These are phyloP conservation scores for Besnoitia besnoiti DNA, from an alignment of 169 alveolate species.

Conservation along the genomic window DNA sequence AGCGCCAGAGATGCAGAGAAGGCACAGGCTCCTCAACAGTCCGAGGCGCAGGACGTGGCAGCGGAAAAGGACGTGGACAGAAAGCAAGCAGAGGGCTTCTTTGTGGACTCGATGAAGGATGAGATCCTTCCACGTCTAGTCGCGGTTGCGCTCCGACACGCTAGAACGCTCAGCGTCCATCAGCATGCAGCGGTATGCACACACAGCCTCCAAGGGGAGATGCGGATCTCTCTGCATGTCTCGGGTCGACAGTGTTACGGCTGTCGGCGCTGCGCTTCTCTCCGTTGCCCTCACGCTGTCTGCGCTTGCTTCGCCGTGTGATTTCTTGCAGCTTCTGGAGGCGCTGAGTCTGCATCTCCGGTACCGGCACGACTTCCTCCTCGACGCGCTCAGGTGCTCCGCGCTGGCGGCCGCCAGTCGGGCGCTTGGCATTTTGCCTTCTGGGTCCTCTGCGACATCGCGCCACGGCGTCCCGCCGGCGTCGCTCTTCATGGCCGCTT, in stretches of 20 bases:
- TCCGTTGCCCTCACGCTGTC: too few species aligned
- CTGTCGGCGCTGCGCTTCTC: too few species aligned
- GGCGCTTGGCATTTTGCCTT: neutral
- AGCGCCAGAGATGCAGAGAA: neutral
- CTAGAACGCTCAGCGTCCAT: neutral
- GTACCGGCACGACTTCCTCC: slow-evolving; percentile 2
- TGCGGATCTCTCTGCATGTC: neutral
- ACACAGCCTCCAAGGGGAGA: too few species aligned
- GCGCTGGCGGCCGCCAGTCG: neutral
- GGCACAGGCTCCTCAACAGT: neutral
- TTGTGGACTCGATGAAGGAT: neutral
- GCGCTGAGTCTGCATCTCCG: neutral
- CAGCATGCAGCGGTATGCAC: neutral
- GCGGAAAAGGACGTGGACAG: neutral
- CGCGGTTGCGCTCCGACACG: neutral
- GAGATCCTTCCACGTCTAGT: neutral
- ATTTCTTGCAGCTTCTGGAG: neutral
- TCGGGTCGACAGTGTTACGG: neutral
- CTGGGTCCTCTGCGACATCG: neutral
- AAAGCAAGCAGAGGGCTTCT: neutral
- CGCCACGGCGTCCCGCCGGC: neutral
- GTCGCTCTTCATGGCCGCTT: neutral
- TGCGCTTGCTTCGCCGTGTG: too few species aligned
- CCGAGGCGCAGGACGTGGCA: neutral
- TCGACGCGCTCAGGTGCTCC: neutral